phyloP scores from a whole-genome alignment of 2,329 filamentous ascomycete species.

The Colletotrichum sp. region DNA sequence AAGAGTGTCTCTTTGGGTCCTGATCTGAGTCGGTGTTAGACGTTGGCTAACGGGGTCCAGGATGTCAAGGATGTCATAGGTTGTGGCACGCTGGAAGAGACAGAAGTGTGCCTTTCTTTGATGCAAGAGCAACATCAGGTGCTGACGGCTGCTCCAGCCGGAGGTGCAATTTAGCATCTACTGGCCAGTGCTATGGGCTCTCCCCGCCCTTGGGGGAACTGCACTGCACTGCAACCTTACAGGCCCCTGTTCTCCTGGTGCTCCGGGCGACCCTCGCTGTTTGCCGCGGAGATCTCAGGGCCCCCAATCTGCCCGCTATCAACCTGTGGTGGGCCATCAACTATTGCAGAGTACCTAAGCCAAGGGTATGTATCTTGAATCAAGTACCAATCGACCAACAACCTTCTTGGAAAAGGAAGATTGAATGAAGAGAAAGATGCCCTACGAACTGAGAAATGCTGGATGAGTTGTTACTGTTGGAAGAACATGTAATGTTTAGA shows the following conservation, averaged over 20 bases:
- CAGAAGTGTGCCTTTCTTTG: background rate
- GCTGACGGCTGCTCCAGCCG: background rate
- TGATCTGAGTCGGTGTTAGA: background rate
- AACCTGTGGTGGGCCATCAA: background rate
- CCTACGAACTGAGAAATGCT: background rate
- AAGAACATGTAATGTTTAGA: background rate
- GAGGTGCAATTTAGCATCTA: background rate
- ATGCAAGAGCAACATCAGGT: background rate
- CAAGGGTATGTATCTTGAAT: background rate
- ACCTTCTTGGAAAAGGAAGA: background rate
- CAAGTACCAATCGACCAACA: background rate
- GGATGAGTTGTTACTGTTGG: background rate
- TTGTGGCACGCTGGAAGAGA: background rate
- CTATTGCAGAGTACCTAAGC: background rate
- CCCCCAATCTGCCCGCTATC: background rate
- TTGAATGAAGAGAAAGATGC: background rate
- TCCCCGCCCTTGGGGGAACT: background rate
- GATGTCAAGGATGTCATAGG: background rate
- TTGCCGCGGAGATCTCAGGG: background rate
- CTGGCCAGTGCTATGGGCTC: background rate
- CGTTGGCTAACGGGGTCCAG: background rate
- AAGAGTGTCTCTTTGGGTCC: background rate
- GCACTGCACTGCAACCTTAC: background rate
- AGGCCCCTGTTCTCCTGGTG: background rate
- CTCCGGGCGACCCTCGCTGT: background rate